Conservation (phyloP, 768 basidiomycete species). For the Mycena floridula region DNA sequence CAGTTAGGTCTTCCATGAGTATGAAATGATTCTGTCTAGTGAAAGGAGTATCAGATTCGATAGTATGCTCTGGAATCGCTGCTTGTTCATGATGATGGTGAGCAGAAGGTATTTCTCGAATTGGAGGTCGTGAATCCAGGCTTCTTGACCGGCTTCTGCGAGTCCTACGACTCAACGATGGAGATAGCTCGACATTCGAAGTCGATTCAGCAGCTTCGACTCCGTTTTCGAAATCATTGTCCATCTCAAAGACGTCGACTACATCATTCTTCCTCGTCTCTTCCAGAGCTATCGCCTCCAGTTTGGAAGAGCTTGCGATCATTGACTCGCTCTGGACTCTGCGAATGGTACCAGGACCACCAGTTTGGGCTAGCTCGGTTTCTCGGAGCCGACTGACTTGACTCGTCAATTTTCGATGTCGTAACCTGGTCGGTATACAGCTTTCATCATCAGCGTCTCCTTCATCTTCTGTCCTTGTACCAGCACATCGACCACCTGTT, state of each 20-base stretch:
- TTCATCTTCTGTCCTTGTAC: conserved; percentile 48
- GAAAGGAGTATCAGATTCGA: conserved; percentile 26
- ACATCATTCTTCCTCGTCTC: conserved; percentile 26
- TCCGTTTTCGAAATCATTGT: conserved; percentile 19
- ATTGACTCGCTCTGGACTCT: conserved; percentile 61
- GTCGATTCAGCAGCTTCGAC: conserved; percentile 9
- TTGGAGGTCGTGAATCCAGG: conserved; percentile 14
- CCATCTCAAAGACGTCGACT: conserved; percentile 38
- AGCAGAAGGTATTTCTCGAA: conserved; percentile 1
- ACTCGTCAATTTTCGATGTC: conserved; percentile 34
- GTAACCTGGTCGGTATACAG: conserved; percentile 15
- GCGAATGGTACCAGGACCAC: conserved; percentile 37
- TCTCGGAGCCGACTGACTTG: conserved; percentile 33
- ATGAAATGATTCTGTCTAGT: conserved; percentile 97
- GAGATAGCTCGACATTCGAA: conserved; percentile 18
- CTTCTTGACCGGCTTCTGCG: conserved; percentile 30
- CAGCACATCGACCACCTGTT: conserved; percentile 31
- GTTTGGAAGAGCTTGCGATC: conserved; percentile 30
- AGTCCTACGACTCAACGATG: conserved; percentile 31
- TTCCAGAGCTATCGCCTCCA: conserved; percentile 26
- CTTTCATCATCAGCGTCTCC: conserved; percentile 40
- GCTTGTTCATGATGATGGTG: conserved; percentile 20
- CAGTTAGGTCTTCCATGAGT: conserved; percentile 98
- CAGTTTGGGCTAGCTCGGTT: conserved; percentile 29
- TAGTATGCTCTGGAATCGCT: too few species aligned